Evolutionary conservation across 768 basidiomycete genomes (phyloP), one percentile per base, ranked within the genome.

Genomic region (Mycena chlorophos): DNA sequence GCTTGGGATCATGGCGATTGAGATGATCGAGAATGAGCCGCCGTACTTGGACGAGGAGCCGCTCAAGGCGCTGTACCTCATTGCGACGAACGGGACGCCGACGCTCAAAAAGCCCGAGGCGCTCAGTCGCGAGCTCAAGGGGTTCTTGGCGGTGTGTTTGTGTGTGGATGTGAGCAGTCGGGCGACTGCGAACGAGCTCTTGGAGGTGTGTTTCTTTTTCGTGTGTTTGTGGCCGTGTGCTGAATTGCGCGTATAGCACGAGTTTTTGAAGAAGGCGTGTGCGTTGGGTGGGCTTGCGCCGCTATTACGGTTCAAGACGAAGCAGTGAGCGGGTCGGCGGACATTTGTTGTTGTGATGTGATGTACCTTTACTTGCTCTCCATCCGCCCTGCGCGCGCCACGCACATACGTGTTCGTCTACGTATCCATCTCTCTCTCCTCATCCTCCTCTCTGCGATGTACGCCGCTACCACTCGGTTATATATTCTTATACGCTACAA

Each of bases 11-110:
- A 95, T 97, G 94, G 94, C 94, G 4, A 98, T 98, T 57, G 93
- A 98, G 79, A 98, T 98, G 95, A 95, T 98, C 60, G 94, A 98
- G 71, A 94, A 93, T 65, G 94, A 97, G 71, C 94, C 94, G 2
- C 94, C 94, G 5, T 96, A 97, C 69, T 78, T 98, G 37, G 93
- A 96, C 62, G 94, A 98, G 68, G 94, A 98, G 65, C 94, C 94
- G 0, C 77, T 96, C 56, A 92, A 95, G 75, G 94, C 95, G 19
- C 73, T 98, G 43, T 97, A 98, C 71, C 74, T 97, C 57, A 97
- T 98, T 65, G 97, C 96, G 30, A 99, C 96, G 39, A 98, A 98
- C 67, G 97, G 97, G 13, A 98, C 97, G 17, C 97, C 97, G 52
- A 98, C 97, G 56, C 69, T 99, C 69, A 98, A 98, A 83, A 92